phyloP scores from a whole-genome alignment of 2,329 filamentous ascomycete genomes.

The Pseudofabraea citricarpa region DNA sequence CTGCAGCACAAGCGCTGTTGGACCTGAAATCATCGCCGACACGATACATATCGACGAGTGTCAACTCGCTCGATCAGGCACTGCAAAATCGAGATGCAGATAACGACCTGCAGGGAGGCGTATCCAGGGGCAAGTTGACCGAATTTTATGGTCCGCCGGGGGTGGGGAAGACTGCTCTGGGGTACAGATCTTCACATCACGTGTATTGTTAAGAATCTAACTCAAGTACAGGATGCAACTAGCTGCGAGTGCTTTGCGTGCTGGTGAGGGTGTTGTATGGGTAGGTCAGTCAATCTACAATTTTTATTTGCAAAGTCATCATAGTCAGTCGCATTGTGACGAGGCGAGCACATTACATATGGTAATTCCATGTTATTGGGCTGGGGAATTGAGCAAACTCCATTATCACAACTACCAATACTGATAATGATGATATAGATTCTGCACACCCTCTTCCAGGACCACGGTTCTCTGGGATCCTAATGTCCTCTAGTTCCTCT shows the following conservation, averaged over 20 bases:
- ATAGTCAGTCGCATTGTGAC: too few species aligned
- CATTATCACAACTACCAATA: too few species aligned
- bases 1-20: slow-evolving; percentile 67
- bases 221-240: slow-evolving; percentile 61
- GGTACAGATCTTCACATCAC: slow-evolving; percentile 23
- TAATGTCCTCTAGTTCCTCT: slow-evolving; percentile 25
- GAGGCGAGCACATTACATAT: too few species aligned
- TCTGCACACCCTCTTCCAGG: slow-evolving; percentile 36
- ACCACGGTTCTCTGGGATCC: slow-evolving; percentile 42
- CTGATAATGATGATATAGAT: too few species aligned
- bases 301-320: too few species aligned
- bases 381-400: too few species aligned
- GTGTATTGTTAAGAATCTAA: slow-evolving; percentile 8
- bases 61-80: slow-evolving; percentile 46
- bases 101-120: slow-evolving; percentile 41
- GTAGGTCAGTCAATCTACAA: slow-evolving; percentile 52
- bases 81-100: slow-evolving; percentile 31
- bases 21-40: slow-evolving; percentile 47
- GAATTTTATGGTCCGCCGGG: slow-evolving; percentile 88
- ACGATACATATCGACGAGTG: slow-evolving; percentile 50
- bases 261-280: slow-evolving; percentile 68
- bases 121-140: slow-evolving; percentile 72
- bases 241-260: slow-evolving; percentile 55
- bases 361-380: too few species aligned
- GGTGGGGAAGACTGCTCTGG: slow-evolving; percentile 77